Evolutionary conservation across 1,284 basidiomycete genomes (phyloP).

Genomic region (Boletus sp.): DNA sequence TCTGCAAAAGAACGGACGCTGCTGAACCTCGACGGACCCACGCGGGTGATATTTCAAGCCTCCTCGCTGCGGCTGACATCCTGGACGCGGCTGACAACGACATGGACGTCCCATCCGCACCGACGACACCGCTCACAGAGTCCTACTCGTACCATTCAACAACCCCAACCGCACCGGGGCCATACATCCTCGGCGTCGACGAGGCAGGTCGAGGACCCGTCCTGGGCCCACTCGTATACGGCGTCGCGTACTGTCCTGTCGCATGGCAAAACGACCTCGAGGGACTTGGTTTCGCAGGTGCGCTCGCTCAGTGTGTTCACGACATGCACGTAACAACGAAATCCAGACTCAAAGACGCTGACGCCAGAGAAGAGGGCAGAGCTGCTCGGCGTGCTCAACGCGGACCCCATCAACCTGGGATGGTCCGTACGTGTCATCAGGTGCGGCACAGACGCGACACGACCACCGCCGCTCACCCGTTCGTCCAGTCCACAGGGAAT

Average conservation of each 20-base stretch:
- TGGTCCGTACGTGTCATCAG: constrained; percentile 87
- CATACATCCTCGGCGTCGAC: constrained; percentile 94
- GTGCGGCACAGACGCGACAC: constrained; percentile 39
- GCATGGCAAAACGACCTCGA: constrained; percentile 79
- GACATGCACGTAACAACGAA: background rate
- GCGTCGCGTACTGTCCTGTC: constrained; percentile 89
- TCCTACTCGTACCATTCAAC: constrained; percentile 88
- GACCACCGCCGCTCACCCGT: constrained; percentile 12
- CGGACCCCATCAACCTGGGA: constrained; percentile 68
- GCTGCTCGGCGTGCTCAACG: constrained; percentile 64
- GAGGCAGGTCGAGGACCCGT: constrained; percentile 97
- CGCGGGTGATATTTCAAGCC: constrained; percentile 24
- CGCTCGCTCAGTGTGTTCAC: background rate
- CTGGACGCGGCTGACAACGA: constrained; percentile 25
- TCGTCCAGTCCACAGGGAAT: constrained; percentile 84
- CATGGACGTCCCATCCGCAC: constrained; percentile 6
- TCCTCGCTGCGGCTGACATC: background rate
- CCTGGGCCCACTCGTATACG: constrained; percentile 94
- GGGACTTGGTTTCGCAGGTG: constrained; percentile 88
- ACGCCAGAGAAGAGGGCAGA: constrained; percentile 72
- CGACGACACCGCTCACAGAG: constrained; percentile 52
- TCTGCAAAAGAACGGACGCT: background rate
- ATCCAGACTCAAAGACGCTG: constrained; percentile 88
- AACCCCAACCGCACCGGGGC: constrained; percentile 61
- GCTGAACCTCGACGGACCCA: background rate